Evolutionary conservation across 352 stramenopile genomes (phyloP).

Genomic region (Phytophthora idaei): DNA sequence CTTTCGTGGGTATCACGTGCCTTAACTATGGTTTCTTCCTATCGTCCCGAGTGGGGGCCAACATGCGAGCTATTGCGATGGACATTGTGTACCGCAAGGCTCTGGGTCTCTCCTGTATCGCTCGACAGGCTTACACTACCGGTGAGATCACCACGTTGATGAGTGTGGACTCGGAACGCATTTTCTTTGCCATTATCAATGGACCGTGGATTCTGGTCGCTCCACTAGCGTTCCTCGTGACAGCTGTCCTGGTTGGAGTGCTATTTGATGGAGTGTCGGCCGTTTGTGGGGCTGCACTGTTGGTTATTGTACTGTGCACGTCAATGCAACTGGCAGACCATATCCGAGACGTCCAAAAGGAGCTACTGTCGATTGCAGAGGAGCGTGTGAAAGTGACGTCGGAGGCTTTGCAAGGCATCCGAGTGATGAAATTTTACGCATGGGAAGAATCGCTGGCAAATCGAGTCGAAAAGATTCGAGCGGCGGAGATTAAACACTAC

Average conservation of each 20-base stretch:
- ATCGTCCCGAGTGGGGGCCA: constrained; percentile 39
- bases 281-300: constrained; percentile 17
- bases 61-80: constrained; percentile 49
- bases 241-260: constrained; percentile 32
- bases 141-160: constrained; percentile 53
- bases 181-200: constrained; percentile 43
- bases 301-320: constrained; percentile 31
- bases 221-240: constrained; percentile 32
- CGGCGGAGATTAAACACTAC: constrained; percentile 47
- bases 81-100: constrained; percentile 51
- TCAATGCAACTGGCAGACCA: constrained; percentile 20
- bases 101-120: constrained; percentile 63
- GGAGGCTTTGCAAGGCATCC: constrained; percentile 90
- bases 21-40: constrained; percentile 50
- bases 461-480: constrained; percentile 51
- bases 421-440: constrained; percentile 92
- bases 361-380: constrained; percentile 44
- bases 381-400: constrained; percentile 93
- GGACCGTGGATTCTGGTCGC: constrained; percentile 36
- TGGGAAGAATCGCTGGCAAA: constrained; percentile 67
- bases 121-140: constrained; percentile 40
- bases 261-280: constrained; percentile 34
- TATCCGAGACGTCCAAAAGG: constrained; percentile 24
- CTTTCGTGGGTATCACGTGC: constrained; percentile 33
- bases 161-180: constrained; percentile 48